Base-by-base conservation (phyloP, 2,329 filamentous ascomycete genomes). In the Pseudogymnoascus sp. region DNA sequence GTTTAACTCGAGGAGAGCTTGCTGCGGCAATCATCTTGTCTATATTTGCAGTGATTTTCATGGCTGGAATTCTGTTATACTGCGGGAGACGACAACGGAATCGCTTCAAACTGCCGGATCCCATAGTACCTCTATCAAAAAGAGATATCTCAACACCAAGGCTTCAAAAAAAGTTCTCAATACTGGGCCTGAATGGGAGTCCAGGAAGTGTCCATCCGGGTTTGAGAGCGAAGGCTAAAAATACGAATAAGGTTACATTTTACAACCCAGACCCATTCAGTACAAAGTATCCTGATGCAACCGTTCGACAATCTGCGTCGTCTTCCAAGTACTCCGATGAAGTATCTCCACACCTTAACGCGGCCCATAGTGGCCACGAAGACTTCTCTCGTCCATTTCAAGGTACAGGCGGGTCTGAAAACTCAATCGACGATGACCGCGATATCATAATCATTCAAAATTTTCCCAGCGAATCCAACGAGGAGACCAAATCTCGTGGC, bases 381-480 rank as follows among this genome's bases (percentile, higher is more conserved):
- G 51, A 34, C 28, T 57, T 57, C 25, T 34, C 28, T 34, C 51
- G 51, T 57, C 51, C 51, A 34, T 57, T 57, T 34, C 25, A 31
- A 19, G 51, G n/a, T n/a, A 21, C n/a, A 21, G 25, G 10, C 28
- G 28, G 10, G n/a, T 19, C 51, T 19, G 51, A 13, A 57, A 19
- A 19, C 51, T 13, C 28, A 16, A 57, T 34, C 10, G 28, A 19
- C n/a, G 25, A 57, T 16, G 51, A 57, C 4, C 51, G 10, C n/a
- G 51, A 57, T 57, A 57, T 57, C n/a, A 34, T 57, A 57, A 57
- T 57, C 25, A 57, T 57, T 34, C 51, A 57, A 57, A 57, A 57
- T n/a, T 57, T 57, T 14, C 51, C 51, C 28, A 19, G n/a, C 28
- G 51, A 57, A 31, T 10, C 48, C 7, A 10, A 57, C 3, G 51